phyloP scores from a whole-genome alignment of 345 rosid species.

The Citrus reticulata region DNA sequence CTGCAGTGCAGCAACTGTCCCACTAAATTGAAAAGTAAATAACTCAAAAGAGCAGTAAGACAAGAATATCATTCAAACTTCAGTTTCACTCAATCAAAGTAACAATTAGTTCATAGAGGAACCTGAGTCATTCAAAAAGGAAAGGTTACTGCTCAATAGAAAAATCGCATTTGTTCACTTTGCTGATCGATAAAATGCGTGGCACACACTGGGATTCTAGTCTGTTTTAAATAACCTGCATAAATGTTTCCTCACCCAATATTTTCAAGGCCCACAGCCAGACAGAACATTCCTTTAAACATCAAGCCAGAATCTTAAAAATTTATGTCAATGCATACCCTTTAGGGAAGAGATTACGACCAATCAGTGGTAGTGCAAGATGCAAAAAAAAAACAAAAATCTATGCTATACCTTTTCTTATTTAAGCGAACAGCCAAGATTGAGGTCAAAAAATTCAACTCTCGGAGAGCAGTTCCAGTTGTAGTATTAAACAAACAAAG shows the following conservation, averaged over 20 bases:
- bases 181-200: neutral
- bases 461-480: conserved; percentile 60
- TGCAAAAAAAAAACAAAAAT: neutral
- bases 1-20: neutral
- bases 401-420: conserved; percentile 48
- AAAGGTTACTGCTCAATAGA: neutral
- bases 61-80: neutral
- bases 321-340: neutral
- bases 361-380: neutral
- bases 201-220: neutral
- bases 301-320: neutral
- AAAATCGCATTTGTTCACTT: neutral
- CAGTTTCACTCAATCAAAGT: neutral
- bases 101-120: neutral
- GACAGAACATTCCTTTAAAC: neutral
- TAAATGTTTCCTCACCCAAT: neutral
- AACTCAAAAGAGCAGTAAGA: neutral
- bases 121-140: neutral
- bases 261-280: neutral
- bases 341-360: neutral
- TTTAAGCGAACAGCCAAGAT: conserved; percentile 83
- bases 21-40: neutral
- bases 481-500: conserved; percentile 77
- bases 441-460: conserved; percentile 74
- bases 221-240: neutral